Conservation (phyloP, 2,329 filamentous ascomycete species). For the Orbilia blumenaviensis region DNA sequence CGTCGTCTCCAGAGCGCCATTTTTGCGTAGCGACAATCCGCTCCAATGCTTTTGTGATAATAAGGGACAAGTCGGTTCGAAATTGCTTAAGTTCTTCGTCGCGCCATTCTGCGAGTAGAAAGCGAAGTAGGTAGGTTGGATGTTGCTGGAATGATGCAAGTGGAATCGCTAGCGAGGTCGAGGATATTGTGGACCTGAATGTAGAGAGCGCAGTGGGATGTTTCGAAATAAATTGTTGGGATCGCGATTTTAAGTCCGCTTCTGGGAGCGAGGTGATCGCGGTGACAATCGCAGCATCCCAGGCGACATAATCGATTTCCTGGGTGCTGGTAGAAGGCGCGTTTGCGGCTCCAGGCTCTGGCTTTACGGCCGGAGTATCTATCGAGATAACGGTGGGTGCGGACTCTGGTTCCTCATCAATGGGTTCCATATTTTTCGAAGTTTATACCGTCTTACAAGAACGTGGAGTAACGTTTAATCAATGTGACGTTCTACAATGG, state of each 20-base stretch:
- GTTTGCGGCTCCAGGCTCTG: background rate
- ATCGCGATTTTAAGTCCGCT: conserved; percentile 24
- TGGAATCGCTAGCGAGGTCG: conserved; percentile 3
- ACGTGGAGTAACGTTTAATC: background rate
- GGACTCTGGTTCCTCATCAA: background rate
- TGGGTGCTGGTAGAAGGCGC: background rate
- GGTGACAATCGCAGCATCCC: conserved; percentile 34
- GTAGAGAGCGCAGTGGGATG: conserved; percentile 28
- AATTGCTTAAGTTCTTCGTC: conserved; percentile 38
- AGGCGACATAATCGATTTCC: conserved; percentile 25
- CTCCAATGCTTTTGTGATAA: conserved; percentile 27
- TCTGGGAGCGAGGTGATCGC: conserved; percentile 28
- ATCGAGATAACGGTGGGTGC: background rate
- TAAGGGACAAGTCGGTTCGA: conserved; percentile 20
- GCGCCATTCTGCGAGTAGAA: conserved; percentile 47
- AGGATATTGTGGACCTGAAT: conserved; percentile 13
- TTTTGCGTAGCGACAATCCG: conserved; percentile 24
- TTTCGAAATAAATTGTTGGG: conserved; percentile 29
- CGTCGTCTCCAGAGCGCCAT: conserved; percentile 41
- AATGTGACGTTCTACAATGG: background rate
- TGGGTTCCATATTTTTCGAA: background rate
- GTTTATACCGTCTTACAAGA: background rate
- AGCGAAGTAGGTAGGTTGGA: conserved; percentile 42
- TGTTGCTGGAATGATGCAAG: conserved; percentile 34
- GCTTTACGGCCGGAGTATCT: background rate